Base-by-base conservation (phyloP, 1,284 basidiomycete species). In the Paramarasmius palmivorus region DNA sequence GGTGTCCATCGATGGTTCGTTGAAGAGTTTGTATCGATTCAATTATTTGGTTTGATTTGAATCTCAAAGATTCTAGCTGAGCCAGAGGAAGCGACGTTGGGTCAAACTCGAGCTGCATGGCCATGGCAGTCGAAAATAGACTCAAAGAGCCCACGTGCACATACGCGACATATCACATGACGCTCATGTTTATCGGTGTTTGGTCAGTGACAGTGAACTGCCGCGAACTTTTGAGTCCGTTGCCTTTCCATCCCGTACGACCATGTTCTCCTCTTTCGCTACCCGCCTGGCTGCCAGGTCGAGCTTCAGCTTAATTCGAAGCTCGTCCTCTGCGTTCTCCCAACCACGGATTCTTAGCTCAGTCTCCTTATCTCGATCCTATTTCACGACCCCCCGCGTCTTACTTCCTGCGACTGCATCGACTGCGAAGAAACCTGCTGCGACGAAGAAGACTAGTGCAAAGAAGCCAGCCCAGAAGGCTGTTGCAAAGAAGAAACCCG, bases 1-100 rank as follows among this genome's bases (percentile, higher is more conserved):
- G 76, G 40, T 82, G 76, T 2, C 71, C 74, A 57, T 90, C 85
- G 57, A 92, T 72, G 3, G 79, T 84, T 39, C 79, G 73, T 50
- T 84, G 83, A 1, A 92, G 73, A 0, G 74, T 71, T 52, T 82
- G 73, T 15, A 92, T 86, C 4, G 86, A 88, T 49, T 90, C 88
- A 48, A 90, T 81, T 32, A 91, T 87, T 63, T 90, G 87, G 51
- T 77, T 81, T 1, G 85, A 78, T 59, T 90, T 89, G 73, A 87
- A 89, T 44, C 77, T 76, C 35, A 91, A 73, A 1, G 86, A 89
- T 61, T 92, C 88, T 2, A 92, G 78, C 56, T 89, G 87, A 2
- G 76, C 67, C 15, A 77, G 61, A 9, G 68, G 80, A 15, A 71
- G 71, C 34, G 55, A 64, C 58, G 63, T 72, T n/a, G 64, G 48